These are phyloP conservation scores for Annulohypoxylon bovei DNA, from an alignment of 495 filamentous ascomycete genomes.

Conservation along the genomic window DNA sequence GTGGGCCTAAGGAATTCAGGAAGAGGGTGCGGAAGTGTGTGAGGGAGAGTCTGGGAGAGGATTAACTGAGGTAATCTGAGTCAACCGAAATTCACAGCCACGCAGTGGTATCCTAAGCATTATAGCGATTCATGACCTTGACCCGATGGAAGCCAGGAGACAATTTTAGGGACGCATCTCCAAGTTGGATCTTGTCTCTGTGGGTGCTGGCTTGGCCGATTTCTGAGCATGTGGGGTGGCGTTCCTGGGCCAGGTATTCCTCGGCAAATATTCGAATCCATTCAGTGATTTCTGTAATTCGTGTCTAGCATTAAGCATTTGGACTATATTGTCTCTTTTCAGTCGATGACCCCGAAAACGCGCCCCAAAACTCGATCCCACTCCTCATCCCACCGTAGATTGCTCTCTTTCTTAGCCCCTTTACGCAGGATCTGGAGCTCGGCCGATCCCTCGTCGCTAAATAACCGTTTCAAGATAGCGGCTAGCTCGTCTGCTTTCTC, in stretches of 20 bases:
- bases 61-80: conserved; percentile 6
- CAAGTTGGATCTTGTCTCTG: neutral
- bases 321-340: neutral
- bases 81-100: neutral
- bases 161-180: neutral
- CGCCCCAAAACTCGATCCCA: conserved; percentile 84
- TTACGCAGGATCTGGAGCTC: conserved; percentile 69
- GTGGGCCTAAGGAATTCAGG: conserved; percentile 72
- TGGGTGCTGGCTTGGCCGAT: conserved; percentile 11
- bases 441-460: conserved; percentile 56
- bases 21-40: conserved; percentile 81
- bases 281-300: conserved; percentile 1
- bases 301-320: neutral
- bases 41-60: conserved; percentile 83
- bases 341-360: conserved; percentile 68
- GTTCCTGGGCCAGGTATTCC: conserved; percentile 1
- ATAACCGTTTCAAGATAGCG: conserved; percentile 67
- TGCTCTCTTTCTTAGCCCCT: conserved; percentile 81
- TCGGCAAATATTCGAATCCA: conserved; percentile 6
- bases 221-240: conserved; percentile 17
- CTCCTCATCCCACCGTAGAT: conserved; percentile 89
- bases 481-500: conserved; percentile 70
- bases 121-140: neutral
- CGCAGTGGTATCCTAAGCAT: neutral
- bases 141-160: neutral